phyloP scores from a whole-genome alignment of 257 asterid genomes.

The Gentiana macrophylla region DNA sequence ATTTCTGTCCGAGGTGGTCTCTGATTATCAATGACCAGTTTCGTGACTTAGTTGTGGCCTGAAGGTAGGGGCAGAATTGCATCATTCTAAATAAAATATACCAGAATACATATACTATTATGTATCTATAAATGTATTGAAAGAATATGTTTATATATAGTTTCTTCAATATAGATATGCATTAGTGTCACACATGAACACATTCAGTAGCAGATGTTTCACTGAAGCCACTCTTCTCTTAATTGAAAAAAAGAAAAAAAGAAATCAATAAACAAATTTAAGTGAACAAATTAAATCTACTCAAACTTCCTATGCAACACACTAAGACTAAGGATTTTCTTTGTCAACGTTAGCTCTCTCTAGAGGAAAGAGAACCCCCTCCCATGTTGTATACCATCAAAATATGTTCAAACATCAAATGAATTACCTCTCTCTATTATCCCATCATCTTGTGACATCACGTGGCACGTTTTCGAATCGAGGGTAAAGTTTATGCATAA shows the following conservation, averaged over 20 bases:
- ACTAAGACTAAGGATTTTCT: constrained; percentile 22
- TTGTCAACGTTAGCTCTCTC: constrained; percentile 24
- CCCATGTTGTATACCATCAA: constrained; percentile 13
- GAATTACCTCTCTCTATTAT: constrained; percentile 21
- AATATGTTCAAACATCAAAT: constrained; percentile 21
- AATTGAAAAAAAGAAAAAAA: background rate
- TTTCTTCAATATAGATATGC: too few relatives aligned
- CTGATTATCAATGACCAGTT: too few relatives aligned
- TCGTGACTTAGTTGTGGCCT: too few relatives aligned
- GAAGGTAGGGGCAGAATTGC: too few relatives aligned
- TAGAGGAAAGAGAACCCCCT: constrained; percentile 9
- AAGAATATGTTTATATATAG: too few relatives aligned
- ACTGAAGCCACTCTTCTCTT: constrained; percentile 7
- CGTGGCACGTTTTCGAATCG: constrained; percentile 21
- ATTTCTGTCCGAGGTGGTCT: too few relatives aligned
- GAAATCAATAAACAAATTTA: constrained; percentile 2
- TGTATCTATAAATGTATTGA: too few relatives aligned
- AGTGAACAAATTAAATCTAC: constrained; percentile 22
- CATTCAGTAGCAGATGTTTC: constrained; percentile 13
- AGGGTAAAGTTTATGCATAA: constrained; percentile 19
- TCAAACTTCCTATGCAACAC: constrained; percentile 24
- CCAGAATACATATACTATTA: too few relatives aligned
- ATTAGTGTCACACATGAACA: constrained; percentile 28
- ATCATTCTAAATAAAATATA: too few relatives aligned
- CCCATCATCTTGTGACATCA: constrained; percentile 20